Conservation (phyloP, 2,329 filamentous ascomycete species). For the Trichoderma endophyticum region DNA sequence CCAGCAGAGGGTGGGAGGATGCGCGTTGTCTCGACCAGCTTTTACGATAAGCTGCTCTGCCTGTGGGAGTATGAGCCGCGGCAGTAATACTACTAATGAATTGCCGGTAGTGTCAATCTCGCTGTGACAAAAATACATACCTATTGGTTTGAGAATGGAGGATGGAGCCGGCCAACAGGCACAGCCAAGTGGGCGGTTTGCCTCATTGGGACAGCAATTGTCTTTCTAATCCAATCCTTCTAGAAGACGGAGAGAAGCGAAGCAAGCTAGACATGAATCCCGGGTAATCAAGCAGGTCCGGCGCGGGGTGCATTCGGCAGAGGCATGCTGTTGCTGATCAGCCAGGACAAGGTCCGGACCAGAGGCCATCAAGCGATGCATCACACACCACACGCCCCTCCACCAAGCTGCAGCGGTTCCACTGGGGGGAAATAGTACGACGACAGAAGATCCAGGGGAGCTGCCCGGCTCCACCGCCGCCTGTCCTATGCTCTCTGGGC, state of each 20-base stretch:
- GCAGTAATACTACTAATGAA: neutral
- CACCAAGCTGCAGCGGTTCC: slow-evolving; percentile 16
- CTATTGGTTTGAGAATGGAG: neutral
- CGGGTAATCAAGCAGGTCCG: slow-evolving; percentile 4
- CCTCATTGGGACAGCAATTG: neutral
- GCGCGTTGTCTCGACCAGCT: slow-evolving; percentile 67
- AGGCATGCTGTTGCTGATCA: slow-evolving; percentile 13
- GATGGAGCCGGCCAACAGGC: neutral
- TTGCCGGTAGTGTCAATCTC: neutral
- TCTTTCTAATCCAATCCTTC: neutral
- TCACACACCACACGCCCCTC: slow-evolving; percentile 14
- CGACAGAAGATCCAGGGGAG: neutral
- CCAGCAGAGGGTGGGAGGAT: slow-evolving; percentile 21
- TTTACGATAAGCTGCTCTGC: slow-evolving; percentile 70
- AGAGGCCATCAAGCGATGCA: neutral
- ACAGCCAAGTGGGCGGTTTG: neutral
- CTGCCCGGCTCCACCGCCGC: neutral
- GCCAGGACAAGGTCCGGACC: neutral
- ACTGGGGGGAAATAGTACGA: neutral
- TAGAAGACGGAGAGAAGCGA: slow-evolving; percentile 12
- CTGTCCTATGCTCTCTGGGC: neutral
- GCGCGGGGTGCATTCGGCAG: slow-evolving; percentile 16
- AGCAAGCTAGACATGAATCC: neutral
- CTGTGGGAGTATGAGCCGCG: slow-evolving; percentile 51
- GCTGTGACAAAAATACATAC: neutral